These are phyloP conservation scores for Phylloboletellus chloephorus DNA, from an alignment of 1,284 basidiomycete species.

Conservation along the genomic window DNA sequence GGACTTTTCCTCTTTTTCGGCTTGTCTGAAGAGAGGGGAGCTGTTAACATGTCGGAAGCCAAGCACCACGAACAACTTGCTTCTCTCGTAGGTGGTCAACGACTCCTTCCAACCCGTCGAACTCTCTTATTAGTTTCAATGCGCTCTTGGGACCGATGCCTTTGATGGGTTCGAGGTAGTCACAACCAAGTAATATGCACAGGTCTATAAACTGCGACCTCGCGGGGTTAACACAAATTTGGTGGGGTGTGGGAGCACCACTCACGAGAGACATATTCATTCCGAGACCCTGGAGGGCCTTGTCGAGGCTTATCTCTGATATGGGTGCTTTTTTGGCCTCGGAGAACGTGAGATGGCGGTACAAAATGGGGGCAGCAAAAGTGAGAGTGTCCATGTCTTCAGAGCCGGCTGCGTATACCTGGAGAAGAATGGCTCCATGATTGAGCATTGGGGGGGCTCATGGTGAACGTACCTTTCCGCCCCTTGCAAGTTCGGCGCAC, in stretches of 20 bases:
- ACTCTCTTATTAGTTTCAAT: conserved; percentile 86
- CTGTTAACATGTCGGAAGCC: conserved; percentile 3
- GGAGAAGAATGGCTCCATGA: conserved; percentile 8
- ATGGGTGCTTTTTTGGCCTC: conserved; percentile 99
- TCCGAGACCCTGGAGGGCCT: conserved; percentile 81
- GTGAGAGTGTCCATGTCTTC: conserved; percentile 99
- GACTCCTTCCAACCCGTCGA: conserved; percentile 77
- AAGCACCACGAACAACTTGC: conserved; percentile 36
- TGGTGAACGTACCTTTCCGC: conserved; percentile 66
- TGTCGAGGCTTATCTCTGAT: conserved; percentile 82
- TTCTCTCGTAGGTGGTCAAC: conserved; percentile 79
- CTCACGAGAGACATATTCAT: conserved; percentile 88
- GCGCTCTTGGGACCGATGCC: conserved; percentile 96
- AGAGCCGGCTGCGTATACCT: conserved; percentile 95
- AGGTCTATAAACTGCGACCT: conserved; percentile 84
- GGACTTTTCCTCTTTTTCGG: conserved; percentile 54
- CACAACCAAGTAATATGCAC: conserved; percentile 95
- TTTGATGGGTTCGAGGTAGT: conserved; percentile 95
- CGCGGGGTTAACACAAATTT: conserved; percentile 5
- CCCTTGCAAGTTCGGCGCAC: conserved; percentile 93
- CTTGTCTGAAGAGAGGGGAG: conserved; percentile 26
- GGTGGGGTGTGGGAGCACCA: neutral
- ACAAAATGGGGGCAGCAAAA: conserved; percentile 86
- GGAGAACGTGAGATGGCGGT: conserved; percentile 97
- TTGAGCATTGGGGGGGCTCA: conserved; percentile 3